Evolutionary conservation across 495 filamentous ascomycete species (phyloP).

Genomic region (Aspergillus asperescens): DNA sequence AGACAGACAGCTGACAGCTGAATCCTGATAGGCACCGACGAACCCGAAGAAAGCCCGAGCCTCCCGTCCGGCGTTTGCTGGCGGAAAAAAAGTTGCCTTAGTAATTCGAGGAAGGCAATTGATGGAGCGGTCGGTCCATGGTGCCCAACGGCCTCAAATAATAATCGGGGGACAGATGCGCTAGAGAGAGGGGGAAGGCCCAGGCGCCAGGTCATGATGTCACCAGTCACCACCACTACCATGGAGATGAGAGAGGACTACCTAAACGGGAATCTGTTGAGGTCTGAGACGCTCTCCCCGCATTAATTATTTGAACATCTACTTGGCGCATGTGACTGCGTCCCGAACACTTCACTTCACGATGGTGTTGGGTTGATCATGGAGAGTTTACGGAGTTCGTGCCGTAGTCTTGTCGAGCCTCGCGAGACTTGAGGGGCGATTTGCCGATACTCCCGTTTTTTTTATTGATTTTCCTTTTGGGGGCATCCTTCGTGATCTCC

Average conservation of each 20-base stretch:
- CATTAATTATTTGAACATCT: not conserved
- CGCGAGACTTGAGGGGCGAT: no score
- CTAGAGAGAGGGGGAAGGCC: not conserved
- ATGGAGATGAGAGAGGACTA: not conserved
- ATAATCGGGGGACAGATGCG: not conserved
- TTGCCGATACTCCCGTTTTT: not conserved
- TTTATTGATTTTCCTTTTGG: no score
- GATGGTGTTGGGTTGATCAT: not conserved
- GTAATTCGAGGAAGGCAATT: not conserved
- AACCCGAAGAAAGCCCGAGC: not conserved
- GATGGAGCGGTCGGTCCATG: not conserved
- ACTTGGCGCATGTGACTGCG: not conserved
- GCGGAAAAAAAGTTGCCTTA: not conserved
- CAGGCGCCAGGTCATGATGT: not conserved
- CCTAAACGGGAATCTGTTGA: not conserved
- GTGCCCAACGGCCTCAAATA: not conserved
- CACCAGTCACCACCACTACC: conserved; percentile 1
- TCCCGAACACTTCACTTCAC: conserved; percentile 1
- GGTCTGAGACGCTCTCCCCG: no score
- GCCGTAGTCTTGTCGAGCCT: not conserved
- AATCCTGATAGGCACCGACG: no score
- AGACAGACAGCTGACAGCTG: conserved; percentile 1
- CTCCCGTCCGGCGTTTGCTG: not conserved
- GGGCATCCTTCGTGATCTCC: not conserved
- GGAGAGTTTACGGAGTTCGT: not conserved